A percentile compares a stretch with the other conserved stretches of the same genome.
phyloP scores from a whole-genome alignment of 176 grass and related monocot genomes.

The Carex scoparia region DNA sequence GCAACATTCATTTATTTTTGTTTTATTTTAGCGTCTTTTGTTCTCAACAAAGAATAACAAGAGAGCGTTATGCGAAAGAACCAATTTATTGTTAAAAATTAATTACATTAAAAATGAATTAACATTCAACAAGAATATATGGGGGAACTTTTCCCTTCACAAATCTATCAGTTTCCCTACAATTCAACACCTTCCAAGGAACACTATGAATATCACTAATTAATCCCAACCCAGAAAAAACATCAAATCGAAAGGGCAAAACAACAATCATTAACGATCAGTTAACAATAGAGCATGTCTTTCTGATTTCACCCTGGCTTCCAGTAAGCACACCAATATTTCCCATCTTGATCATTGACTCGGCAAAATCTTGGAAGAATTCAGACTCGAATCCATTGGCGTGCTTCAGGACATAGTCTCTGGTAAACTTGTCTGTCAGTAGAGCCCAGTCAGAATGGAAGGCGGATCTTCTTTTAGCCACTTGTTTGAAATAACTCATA shows the following conservation, averaged over 20 bases:
- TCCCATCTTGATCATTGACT: slow-evolving; percentile 67
- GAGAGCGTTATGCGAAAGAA: no score
- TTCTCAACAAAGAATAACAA: no score
- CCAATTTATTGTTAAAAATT: no score
- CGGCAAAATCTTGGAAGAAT: slow-evolving; percentile 25
- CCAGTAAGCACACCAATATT: slow-evolving; percentile 46
- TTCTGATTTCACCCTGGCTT: slow-evolving; percentile 51
- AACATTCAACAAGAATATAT: background rate
- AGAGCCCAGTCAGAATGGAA: slow-evolving; percentile 76
- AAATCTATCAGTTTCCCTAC: background rate
- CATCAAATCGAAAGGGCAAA: background rate
- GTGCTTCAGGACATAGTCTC: background rate
- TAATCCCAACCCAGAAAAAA: background rate
- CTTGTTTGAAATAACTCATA: slow-evolving; percentile 38
- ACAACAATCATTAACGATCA: background rate
- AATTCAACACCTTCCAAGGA: background rate
- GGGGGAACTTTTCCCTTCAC: background rate
- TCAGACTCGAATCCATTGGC: slow-evolving; percentile 24
- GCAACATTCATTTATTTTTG: no score
- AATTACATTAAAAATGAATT: no score
- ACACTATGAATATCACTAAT: background rate
- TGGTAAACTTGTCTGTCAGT: slow-evolving; percentile 39
- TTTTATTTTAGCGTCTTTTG: no score
- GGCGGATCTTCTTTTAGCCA: slow-evolving; percentile 48
- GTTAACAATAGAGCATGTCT: slow-evolving; percentile 43